Evolutionary conservation across 2,329 filamentous ascomycete species (phyloP).

Genomic region (Xylaria sp.): DNA sequence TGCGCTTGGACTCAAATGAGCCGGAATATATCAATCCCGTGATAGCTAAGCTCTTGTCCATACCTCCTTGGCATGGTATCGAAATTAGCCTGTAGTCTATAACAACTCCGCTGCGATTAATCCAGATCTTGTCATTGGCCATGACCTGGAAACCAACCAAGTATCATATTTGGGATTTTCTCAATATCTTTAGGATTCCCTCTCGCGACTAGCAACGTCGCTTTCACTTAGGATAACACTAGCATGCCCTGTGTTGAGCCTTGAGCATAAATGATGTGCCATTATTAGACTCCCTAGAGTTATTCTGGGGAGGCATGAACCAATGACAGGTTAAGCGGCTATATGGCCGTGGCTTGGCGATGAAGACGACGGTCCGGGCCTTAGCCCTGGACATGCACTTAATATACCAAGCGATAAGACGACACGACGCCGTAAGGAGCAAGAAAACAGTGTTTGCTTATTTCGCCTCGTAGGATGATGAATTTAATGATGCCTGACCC

Average conservation of each 20-base stretch:
- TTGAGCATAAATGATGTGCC: neutral
- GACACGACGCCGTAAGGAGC: neutral
- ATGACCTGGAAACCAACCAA: neutral
- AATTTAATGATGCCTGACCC: neutral
- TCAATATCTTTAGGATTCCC: neutral
- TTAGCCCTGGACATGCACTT: neutral
- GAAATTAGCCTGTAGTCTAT: conserved; percentile 28
- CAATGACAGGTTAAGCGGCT: conserved; percentile 20
- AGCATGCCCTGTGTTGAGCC: neutral
- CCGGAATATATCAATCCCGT: neutral
- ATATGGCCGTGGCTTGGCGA: conserved; percentile 1
- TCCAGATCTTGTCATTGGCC: conserved; percentile 17
- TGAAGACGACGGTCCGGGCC: neutral
- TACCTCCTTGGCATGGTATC: neutral
- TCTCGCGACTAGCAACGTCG: neutral
- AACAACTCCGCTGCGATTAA: conserved; percentile 8
- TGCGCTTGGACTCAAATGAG: neutral
- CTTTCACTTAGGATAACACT: neutral
- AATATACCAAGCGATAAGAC: neutral
- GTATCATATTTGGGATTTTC: neutral
- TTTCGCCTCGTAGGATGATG: conserved; percentile 4
- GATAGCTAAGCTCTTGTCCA: neutral
- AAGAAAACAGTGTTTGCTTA: neutral
- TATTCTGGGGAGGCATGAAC: conserved; percentile 3
- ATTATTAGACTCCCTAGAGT: conserved; percentile 2